Evolutionary conservation across 345 rosid species (phyloP), one percentile per base, ranked within the genome.

Genomic region (Garcia nutans): DNA sequence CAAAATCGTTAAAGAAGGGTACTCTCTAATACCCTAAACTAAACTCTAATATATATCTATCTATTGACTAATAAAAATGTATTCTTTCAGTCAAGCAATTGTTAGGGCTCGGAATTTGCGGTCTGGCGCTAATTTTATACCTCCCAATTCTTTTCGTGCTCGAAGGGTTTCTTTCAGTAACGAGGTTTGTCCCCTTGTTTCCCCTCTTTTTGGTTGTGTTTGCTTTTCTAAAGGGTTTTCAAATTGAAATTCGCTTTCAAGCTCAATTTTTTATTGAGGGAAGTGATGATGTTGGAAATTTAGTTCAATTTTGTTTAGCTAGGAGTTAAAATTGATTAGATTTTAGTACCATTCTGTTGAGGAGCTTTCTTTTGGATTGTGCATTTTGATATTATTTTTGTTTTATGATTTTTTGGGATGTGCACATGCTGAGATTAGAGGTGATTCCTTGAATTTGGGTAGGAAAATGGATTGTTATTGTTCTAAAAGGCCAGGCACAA

Each of bases 391-490:
- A 33, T 33, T 33, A 33, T 33, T 33, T 33, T 33, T 33, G 37
- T 33, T 33, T 33, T 33, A 33, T 3, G 5, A 33, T 33, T 59
- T 42, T 28, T 31, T 28, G 3, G 17, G 47, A 0, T 11, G 28
- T 24, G 50, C n/a, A 62, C 17, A 31, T 20, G 67, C 59, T 23
- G 41, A 65, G 19, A 33, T 62, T 10, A 28, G 22, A 19, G 33
- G 52, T 60, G 56, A 3, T 26, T 58, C 2, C 28, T 67, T 66
- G 82, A 66, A 20, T 11, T 70, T 13, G 31, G 79, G 78, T 81
- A 96, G 99, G 99, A 96, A 83, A 93, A 96, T 82, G 98, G 99
- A 61, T 87, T 96, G 72, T 77, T 96, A 74, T 72, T 84, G 97
- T 96, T 80, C 99, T 97, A 0, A 93, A 91, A 78, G 98, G 91